Conservation (phyloP, 768 basidiomycete species). For the Suillus hirtellus region DNA sequence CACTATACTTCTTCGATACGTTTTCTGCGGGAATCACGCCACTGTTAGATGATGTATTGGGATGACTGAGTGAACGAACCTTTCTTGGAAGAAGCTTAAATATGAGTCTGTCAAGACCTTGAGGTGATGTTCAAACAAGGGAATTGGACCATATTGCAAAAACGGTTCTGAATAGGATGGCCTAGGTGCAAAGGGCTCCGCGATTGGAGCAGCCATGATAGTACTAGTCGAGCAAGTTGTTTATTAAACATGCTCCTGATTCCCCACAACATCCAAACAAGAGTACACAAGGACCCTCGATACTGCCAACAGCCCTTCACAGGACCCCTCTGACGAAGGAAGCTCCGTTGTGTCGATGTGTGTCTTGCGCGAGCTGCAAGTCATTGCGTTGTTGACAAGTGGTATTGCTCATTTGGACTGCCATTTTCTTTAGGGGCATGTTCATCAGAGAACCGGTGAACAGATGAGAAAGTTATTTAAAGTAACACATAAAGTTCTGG, state of each 20-base stretch:
- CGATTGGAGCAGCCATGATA: conserved; percentile 19
- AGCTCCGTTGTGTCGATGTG: no score
- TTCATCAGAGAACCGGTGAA: no score
- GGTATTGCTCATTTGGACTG: no score
- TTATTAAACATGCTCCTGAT: conserved; percentile 8
- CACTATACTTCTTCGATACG: conserved; percentile 87
- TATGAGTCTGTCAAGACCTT: conserved; percentile 69
- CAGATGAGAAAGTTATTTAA: no score
- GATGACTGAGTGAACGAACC: conserved; percentile 45
- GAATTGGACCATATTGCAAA: conserved; percentile 52
- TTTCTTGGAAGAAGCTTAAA: conserved; percentile 82
- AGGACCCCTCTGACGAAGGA: no score
- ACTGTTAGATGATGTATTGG: conserved; percentile 20
- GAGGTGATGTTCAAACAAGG: conserved; percentile 73
- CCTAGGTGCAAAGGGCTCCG: conserved; percentile 26
- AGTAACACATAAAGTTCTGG: no score
- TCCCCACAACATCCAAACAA: conserved; percentile 13
- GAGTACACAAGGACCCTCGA: conserved; percentile 5
- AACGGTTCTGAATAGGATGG: conserved; percentile 31
- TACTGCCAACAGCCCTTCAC: not conserved
- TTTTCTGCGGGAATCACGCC: conserved; percentile 46
- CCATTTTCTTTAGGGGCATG: no score
- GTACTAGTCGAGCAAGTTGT: conserved; percentile 6
- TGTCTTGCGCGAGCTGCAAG: no score
- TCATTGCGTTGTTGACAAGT: no score